These are phyloP conservation scores for Fraxinus baroniana DNA, from an alignment of 305 asterid species.

Conservation along the genomic window DNA sequence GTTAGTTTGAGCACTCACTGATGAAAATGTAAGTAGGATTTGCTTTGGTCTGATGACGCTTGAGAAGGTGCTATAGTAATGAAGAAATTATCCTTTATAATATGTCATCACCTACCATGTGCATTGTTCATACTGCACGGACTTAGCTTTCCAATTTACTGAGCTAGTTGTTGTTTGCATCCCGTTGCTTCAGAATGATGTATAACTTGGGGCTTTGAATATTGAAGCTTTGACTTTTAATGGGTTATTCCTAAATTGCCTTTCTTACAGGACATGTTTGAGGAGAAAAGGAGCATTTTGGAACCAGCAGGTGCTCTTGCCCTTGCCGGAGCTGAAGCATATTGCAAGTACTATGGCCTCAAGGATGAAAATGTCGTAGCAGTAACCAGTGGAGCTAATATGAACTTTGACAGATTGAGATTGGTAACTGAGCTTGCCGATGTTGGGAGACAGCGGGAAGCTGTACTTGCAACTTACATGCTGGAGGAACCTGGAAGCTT, in stretches of 20 bases:
- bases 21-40: neutral
- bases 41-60: neutral
- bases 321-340: slow-evolving; percentile 91
- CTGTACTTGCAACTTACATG: slow-evolving; percentile 78
- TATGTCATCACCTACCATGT: neutral
- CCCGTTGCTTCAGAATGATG: neutral
- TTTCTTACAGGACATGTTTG: slow-evolving; percentile 78
- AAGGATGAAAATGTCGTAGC: slow-evolving; percentile 78
- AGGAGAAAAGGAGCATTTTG: slow-evolving; percentile 88
- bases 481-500: slow-evolving; percentile 78
- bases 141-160: neutral
- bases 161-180: neutral
- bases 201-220: neutral
- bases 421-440: slow-evolving; percentile 89
- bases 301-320: slow-evolving; percentile 99
- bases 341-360: slow-evolving; percentile 80
- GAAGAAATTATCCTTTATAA: neutral
- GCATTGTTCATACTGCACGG: neutral
- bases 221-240: slow-evolving; percentile 4
- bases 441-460: slow-evolving; percentile 84
- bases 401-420: slow-evolving; percentile 91
- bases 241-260: slow-evolving; percentile 1
- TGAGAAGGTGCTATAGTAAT: neutral
- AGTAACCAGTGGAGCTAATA: slow-evolving; percentile 91
- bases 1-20: neutral